Evolutionary conservation across 116 monocot species (phyloP), one percentile per base, ranked within the genome.

Genomic region (Papilionanthe hybrid): DNA sequence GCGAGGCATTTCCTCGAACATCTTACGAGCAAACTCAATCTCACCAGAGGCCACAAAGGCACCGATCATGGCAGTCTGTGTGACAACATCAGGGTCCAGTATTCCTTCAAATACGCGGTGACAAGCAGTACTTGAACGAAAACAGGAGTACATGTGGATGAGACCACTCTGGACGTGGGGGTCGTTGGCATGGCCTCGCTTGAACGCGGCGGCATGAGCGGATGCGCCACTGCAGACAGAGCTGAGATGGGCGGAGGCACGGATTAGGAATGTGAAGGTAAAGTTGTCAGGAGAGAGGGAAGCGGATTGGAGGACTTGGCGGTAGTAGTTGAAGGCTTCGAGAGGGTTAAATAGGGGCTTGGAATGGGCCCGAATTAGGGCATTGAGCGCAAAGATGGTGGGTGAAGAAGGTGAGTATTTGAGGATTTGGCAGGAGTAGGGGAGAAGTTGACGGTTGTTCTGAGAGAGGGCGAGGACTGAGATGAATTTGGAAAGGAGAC

Each of bases 201-300:
- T 76, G 50, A 94, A 41, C 0, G 80, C 87, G 23, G 90, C 87
- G 29, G 55, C 88, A 43, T 96, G 96, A 8, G 81, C 86, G 11
- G 89, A 85, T 30, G 47, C 15, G 23, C 89, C 87, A 23, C 69
- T 76, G 23, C 41, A 3, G 79, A 63, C 32, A 22, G 75, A 27
- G 17, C 75, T 72, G 28, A 82, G 30, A 23, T 81, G 77, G 29
- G 87, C 73, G 78, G 66, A 84, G 19, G 92, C 84, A 48, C 93
- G 88, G 81, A 93, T 83, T 13, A 96, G 80, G 89, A 96, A 93
- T 56, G 87, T 93, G 92, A 92, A 90, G 78, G 96, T 92, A 78
- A 82, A 93, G 86, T 90, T 83, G 81, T 96, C 90, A 7, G 96
- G 92, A 5, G 83, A 67, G 81, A 92, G 77, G n/a, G 41, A 9